Base-by-base conservation (phyloP, 768 basidiomycete genomes). In the Mrakia blollopis region DNA sequence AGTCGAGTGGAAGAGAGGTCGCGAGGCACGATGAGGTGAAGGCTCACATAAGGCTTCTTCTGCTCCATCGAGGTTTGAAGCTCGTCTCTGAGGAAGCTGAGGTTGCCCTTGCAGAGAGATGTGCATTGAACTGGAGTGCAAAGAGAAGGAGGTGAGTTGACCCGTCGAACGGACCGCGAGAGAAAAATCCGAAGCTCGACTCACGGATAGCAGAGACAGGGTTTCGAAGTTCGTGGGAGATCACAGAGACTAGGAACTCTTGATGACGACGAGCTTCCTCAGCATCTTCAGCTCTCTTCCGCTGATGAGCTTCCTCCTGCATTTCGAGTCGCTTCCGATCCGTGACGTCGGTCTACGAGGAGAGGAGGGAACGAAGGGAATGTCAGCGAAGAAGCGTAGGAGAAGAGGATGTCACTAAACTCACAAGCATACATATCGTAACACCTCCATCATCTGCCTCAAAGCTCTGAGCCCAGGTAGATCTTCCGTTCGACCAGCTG, bases 191-290 rank as follows among this genome's bases (percentile, higher is more conserved):
- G 37, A 7, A 68, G 65, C n/a, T n/a, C 35, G 23, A 68, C 68
- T 69, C 30, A 37, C 82, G 79, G 72, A 82, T 81, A 8, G 81
- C 81, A 23, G 80, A 81, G 57, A 80, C 77, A 44, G 80, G 81
- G 76, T 80, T 79, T n/a, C 80, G 61, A 14, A 82, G 70, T 72
- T 81, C 84, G 70, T 80, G 83, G 75, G 84, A 84, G 6, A 84
- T 85, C 37, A 85, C 84, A 65, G 84, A 84, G 50, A 85, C 83
- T 32, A 85, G 78, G 41, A 85, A 81, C 79, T 85, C 84, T 79
- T 85, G 85, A 52, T 82, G 83, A 23, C 84, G 81, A 39, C 81
- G 57, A 57, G 57, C 57, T 2, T 79, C 77, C 62, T 82, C 81
- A 21, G 81, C 80, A 3, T 81, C 81, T 50, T 79, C 81, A 35